phyloP scores from a whole-genome alignment of 176 grass and related monocot species.

The Eleusine indica region DNA sequence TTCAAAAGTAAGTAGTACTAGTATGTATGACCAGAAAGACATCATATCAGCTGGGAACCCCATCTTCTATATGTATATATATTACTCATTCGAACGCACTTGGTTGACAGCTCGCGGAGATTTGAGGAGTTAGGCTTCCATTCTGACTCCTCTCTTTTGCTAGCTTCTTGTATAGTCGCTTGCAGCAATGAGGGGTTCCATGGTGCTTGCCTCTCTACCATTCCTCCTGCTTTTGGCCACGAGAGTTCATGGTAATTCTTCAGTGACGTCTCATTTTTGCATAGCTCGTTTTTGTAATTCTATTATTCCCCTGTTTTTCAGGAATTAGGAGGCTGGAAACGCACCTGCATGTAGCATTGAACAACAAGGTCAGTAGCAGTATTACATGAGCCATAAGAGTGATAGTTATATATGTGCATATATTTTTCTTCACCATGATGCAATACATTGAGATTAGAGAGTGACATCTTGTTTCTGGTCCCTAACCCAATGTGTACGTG shows the following conservation, averaged over 20 bases:
- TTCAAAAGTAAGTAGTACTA: neutral
- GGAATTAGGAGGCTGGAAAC: slow-evolving; percentile 23
- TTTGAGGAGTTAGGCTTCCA: neutral
- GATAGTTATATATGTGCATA: too few species aligned
- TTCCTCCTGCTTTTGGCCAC: neutral
- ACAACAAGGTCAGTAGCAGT: neutral
- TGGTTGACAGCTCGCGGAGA: neutral
- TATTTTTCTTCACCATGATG: too few species aligned
- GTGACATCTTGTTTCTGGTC: neutral
- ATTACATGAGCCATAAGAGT: neutral
- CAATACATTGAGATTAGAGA: too few species aligned
- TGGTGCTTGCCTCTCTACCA: neutral
- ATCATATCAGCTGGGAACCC: neutral
- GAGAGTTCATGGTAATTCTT: slow-evolving; percentile 15
- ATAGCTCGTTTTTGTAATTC: neutral
- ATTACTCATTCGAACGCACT: neutral
- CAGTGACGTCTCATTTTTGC: neutral
- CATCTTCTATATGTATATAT: neutral
- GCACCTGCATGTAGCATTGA: neutral
- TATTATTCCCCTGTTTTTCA: neutral
- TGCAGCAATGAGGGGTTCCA: slow-evolving; percentile 13
- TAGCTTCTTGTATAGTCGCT: neutral
- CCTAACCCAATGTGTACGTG: too few species aligned
- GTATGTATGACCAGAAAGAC: slow-evolving; percentile 6
- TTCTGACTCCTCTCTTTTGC: neutral